phyloP scores from a whole-genome alignment of 495 filamentous ascomycete genomes.

The Friedmanniomyces simplex region DNA sequence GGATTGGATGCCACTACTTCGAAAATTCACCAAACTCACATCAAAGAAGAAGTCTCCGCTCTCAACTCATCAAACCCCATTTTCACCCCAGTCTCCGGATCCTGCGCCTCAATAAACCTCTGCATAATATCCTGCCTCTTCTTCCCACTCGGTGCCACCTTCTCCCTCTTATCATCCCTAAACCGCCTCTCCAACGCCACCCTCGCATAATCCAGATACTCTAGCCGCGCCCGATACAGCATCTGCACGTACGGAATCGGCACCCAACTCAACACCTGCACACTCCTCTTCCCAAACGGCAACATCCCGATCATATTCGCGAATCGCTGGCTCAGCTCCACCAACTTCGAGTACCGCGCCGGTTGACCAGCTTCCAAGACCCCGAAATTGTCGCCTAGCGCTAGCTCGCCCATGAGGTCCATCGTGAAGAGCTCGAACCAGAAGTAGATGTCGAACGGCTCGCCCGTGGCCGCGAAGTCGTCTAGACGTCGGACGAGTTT shows the following conservation, averaged over 20 bases:
- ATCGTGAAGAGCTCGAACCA: conserved; percentile 23
- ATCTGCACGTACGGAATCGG: conserved; percentile 15
- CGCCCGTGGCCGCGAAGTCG: not conserved
- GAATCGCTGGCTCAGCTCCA: conserved; percentile 17
- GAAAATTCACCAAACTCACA: conserved; percentile 1
- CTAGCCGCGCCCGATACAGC: conserved; percentile 12
- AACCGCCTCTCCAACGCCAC: conserved; percentile 13
- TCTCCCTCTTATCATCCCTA: conserved; percentile 1
- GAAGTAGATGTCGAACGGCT: conserved; percentile 19
- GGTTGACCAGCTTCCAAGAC: conserved; percentile 15
- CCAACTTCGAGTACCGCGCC: conserved; percentile 13
- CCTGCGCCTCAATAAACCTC: conserved; percentile 18
- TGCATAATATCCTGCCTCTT: conserved; percentile 22
- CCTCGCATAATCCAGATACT: conserved; percentile 20
- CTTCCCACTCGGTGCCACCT: conserved; percentile 12
- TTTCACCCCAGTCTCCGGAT: conserved; percentile 17
- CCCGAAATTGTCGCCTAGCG: conserved; percentile 18
- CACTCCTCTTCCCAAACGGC: conserved; percentile 19
- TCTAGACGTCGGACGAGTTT: conserved; percentile 13
- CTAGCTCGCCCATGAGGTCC: conserved; percentile 22
- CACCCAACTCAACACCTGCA: conserved; percentile 17
- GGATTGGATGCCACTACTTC: not conserved
- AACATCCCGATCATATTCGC: conserved; percentile 15
- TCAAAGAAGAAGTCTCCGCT: conserved; percentile 18
- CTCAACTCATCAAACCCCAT: conserved; percentile 23